These are phyloP conservation scores for Spathaspora hagerdaliae DNA, from an alignment of 805 yeast species.

Conservation along the genomic window DNA sequence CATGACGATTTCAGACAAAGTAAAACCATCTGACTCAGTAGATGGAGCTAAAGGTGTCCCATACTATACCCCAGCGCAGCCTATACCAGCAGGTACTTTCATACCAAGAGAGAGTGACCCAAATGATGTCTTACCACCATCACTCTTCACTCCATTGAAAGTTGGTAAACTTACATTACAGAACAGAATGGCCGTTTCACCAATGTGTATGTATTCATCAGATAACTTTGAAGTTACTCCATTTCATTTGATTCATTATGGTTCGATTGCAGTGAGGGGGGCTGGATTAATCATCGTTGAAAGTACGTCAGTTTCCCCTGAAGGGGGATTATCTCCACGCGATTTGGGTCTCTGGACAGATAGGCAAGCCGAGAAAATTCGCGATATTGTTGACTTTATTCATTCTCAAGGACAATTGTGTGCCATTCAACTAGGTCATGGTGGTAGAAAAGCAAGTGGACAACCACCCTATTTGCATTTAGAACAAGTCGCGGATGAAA, in stretches of 20 bases:
- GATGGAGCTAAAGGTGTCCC: constrained; percentile 8
- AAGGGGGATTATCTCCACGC: constrained; percentile 40
- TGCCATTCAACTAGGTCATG: constrained; percentile 53
- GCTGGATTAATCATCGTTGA: constrained; percentile 47
- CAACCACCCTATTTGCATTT: constrained; percentile 25
- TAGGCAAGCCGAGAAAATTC: constrained; percentile 39
- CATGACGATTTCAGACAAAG: constrained; percentile 1
- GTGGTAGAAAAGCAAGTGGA: constrained; percentile 45
- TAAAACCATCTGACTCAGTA: constrained; percentile 4
- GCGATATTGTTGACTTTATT: constrained; percentile 38
- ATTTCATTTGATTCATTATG: constrained; percentile 48
- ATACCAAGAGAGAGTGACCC: constrained; percentile 10
- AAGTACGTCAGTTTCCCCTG: constrained; percentile 37
- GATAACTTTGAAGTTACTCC: constrained; percentile 37
- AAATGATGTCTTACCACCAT: constrained; percentile 21
- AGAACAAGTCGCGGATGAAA: constrained; percentile 23
- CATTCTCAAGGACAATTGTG: constrained; percentile 41
- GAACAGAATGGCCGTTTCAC: constrained; percentile 53
- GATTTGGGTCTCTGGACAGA: constrained; percentile 50
- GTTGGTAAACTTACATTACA: constrained; percentile 36
- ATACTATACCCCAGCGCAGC: constrained; percentile 30
- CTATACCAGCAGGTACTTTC: constrained; percentile 29
- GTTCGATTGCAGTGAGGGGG: constrained; percentile 43
- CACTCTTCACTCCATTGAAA: constrained; percentile 39
- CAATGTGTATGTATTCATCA: constrained; percentile 52